Evolutionary conservation across 495 filamentous ascomycete genomes (phyloP), one percentile per base, ranked within the genome.

Genomic region (Talaromyces liani): DNA sequence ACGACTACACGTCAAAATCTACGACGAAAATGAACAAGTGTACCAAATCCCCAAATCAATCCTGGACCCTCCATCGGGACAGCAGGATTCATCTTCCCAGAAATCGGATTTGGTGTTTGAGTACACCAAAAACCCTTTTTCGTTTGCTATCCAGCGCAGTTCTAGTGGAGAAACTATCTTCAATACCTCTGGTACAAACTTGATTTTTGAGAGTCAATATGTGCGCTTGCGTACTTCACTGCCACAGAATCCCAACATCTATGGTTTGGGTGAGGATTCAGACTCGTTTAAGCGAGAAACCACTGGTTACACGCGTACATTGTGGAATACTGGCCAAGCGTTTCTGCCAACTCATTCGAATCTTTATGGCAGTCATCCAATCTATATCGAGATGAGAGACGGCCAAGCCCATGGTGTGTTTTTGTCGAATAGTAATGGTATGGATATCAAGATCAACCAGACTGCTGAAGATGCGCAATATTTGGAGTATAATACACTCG

Each of bases 1-100:
- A 29, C 88, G 91, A n/a, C 84, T 95, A 8, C 91, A 94, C 72
- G 88, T 95, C 66, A 86, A 89, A 70, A 93, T 96, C 62, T 84
- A 89, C 64, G 91, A 95, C 73, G 76, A 83, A 24, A 83, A 81
- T n/a, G 84, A 91, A 60, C 78, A 84, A 59, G 79, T 90, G 16
- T 96, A 93, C 68, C 89, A 94, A 71, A 84, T 96, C 22, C 91
- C 91, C 9, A 82, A 87, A 24, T 82, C 80, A 4, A 85, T 91
- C n/a, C 71, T 96, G n/a, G 80, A 87, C n/a, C 84, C 89, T 2
- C 89, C 91, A 0, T 36, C 58, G 6, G 58, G 58, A 5, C 34
- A 45, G 2, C 36, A 31, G 16, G 58, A 36, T 2, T 60, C 57
- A 31, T 47, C 58, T 10, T 34, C 49, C 16, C 22, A 53, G 24